Conservation (phyloP, 495 filamentous ascomycete species). For the Lasiosphaeria hispida region DNA sequence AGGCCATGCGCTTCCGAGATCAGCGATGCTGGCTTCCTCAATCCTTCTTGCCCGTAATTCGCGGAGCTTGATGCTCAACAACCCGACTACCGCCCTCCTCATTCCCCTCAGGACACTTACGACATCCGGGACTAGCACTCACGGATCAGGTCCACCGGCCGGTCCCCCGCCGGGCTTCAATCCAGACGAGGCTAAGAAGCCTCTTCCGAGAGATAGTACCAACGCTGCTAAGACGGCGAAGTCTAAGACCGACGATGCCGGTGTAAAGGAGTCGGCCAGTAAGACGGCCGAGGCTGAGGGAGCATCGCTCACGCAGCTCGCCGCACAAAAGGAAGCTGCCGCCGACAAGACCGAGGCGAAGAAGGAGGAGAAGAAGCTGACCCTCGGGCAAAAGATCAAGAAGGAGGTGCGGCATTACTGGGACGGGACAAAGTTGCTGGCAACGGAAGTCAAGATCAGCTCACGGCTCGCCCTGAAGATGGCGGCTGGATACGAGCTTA, state of each 20-base stretch:
- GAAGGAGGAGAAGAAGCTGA: slow-evolving; percentile 78
- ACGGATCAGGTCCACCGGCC: slow-evolving; percentile 44
- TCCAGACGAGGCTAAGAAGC: slow-evolving; percentile 84
- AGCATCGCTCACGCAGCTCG: slow-evolving; percentile 32
- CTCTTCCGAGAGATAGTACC: slow-evolving; percentile 55
- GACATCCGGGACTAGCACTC: slow-evolving; percentile 63
- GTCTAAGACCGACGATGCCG: slow-evolving; percentile 30
- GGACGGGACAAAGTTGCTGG: slow-evolving; percentile 98
- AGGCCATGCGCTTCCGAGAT: slow-evolving; percentile 41
- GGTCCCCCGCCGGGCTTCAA: slow-evolving; percentile 94
- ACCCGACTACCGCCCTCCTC: slow-evolving; percentile 63
- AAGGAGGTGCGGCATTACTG: slow-evolving; percentile 91
- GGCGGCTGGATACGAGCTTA: slow-evolving; percentile 96
- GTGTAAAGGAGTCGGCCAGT: slow-evolving; percentile 28
- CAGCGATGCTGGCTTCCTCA: slow-evolving; percentile 41
- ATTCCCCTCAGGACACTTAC: slow-evolving; percentile 62
- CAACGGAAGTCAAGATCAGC: slow-evolving; percentile 89
- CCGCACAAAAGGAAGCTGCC: slow-evolving; percentile 32
- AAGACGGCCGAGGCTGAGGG: slow-evolving; percentile 25
- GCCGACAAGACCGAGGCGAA: slow-evolving; percentile 43
- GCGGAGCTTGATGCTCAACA: slow-evolving; percentile 56
- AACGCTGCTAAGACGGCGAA: slow-evolving; percentile 40
- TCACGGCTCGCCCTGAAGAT: slow-evolving; percentile 89
- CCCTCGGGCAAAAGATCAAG: slow-evolving; percentile 87
- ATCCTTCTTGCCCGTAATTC: slow-evolving; percentile 57